Conservation (phyloP, 345 rosid species). For the Gynandropsis gynandra region DNA sequence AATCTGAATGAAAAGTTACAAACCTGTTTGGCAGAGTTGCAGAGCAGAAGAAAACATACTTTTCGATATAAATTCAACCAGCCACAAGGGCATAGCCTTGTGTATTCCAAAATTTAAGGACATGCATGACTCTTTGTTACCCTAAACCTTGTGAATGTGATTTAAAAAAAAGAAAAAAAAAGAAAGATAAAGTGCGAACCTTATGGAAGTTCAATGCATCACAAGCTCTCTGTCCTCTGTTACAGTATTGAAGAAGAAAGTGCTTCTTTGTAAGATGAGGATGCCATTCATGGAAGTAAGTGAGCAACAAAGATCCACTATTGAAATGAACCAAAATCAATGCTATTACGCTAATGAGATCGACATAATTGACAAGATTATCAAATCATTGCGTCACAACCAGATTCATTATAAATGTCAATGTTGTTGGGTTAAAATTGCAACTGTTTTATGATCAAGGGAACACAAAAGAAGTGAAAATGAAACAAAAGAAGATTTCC, state of each 20-base stretch:
- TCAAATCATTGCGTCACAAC: too few relatives aligned
- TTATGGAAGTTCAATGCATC: background rate
- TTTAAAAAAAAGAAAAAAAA: too few relatives aligned
- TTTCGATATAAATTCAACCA: conserved; percentile 2
- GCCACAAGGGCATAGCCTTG: background rate
- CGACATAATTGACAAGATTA: conserved; percentile 17
- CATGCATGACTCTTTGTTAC: background rate
- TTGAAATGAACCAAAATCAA: background rate
- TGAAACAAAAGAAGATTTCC: conserved; percentile 9
- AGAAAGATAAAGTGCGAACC: too few relatives aligned
- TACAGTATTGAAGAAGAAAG: background rate
- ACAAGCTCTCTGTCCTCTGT: background rate
- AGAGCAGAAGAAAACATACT: background rate
- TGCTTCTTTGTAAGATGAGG: background rate
- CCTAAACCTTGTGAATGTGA: conserved; percentile 3
- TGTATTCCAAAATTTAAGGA: background rate
- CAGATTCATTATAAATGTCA: too few relatives aligned
- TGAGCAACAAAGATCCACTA: background rate
- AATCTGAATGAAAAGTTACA: background rate
- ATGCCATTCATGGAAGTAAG: background rate
- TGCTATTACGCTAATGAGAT: background rate
- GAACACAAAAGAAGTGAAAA: background rate
- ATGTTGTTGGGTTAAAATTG: too few relatives aligned
- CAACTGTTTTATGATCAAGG: too few relatives aligned
- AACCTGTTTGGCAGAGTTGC: background rate